phyloP scores from a whole-genome alignment of 1,139 yeast species.

The Saccharomycopsis hybrid region DNA sequence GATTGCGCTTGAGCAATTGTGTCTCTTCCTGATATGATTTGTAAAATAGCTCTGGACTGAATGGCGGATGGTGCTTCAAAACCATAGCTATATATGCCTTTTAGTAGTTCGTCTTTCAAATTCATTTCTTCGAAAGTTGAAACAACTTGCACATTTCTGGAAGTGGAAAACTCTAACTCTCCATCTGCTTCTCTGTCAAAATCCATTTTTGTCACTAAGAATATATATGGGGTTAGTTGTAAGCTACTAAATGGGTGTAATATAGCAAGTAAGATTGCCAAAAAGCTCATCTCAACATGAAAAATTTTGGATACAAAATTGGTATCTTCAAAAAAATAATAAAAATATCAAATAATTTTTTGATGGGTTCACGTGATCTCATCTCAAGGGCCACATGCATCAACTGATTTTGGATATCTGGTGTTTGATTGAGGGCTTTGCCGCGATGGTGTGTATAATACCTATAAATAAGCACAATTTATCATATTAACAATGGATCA shows the following conservation, averaged over 20 bases:
- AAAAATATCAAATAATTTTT: no score
- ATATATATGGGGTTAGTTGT: not conserved
- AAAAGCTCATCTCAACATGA: no score
- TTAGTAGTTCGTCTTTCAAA: conserved; percentile 56
- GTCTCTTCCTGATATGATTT: conserved; percentile 84
- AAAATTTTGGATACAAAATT: no score
- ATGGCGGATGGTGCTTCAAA: conserved; percentile 93
- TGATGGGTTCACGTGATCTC: no score
- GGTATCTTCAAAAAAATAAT: no score
- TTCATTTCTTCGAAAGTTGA: conserved; percentile 75
- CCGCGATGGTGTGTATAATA: no score
- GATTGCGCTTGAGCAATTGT: conserved; percentile 97
- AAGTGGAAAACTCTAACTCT: conserved; percentile 17
- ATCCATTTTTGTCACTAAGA: conserved; percentile 13
- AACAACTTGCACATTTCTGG: conserved; percentile 18
- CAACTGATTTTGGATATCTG: no score
- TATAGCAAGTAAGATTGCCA: no score
- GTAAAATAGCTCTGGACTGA: conserved; percentile 91
- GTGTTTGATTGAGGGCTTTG: no score
- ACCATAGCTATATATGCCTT: conserved; percentile 86
- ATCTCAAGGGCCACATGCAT: no score
- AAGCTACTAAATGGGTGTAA: no score
- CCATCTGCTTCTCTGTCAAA: conserved; percentile 20
- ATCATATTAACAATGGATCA: not conserved
- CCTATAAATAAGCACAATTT: no score